Percentiles rank a stretch among this genome's conserved stretches.
Evolutionary conservation across 768 basidiomycete genomes (phyloP).

Genomic region (Pulveroboletus frians): DNA sequence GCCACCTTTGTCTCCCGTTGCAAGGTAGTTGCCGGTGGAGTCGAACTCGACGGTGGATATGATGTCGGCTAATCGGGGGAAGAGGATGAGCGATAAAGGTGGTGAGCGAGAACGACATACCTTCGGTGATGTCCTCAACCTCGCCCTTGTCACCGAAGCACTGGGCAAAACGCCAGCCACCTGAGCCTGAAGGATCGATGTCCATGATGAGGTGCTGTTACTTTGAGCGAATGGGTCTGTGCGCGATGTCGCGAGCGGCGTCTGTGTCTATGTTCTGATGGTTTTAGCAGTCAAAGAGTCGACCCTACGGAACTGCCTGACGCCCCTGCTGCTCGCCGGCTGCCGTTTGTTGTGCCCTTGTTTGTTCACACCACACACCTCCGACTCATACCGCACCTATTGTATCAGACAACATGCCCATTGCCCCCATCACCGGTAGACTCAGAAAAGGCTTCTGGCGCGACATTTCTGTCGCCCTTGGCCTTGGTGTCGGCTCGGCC

Average conservation of each 20-base stretch:
- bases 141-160: conserved; percentile 99
- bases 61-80: conserved; percentile 80
- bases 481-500: conserved; percentile 67
- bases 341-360: conserved; percentile 29
- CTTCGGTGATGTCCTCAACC: conserved; percentile 99
- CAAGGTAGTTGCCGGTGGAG: conserved; percentile 98
- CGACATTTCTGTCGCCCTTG: conserved; percentile 69
- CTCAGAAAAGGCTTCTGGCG: conserved; percentile 91
- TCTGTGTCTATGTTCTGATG: conserved; percentile 10
- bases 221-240: conserved; percentile 2
- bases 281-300: conserved; percentile 12
- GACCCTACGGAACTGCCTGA: conserved; percentile 13
- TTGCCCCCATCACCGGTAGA: conserved; percentile 89
- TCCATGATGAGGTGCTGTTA: conserved; percentile 50
- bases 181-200: conserved; percentile 76
- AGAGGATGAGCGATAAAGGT: conserved; percentile 13
- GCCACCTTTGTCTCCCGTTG: conserved; percentile 99
- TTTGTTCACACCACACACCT: conserved; percentile 21
- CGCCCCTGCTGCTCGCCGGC: conserved; percentile 16
- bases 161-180: conserved; percentile 98
- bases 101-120: conserved; percentile 39
- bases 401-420: conserved; percentile 51
- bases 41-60: conserved; percentile 99
- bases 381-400: conserved; percentile 29
- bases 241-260: conserved; percentile 7